These are phyloP conservation scores for Pseudozyma flocculosa DNA, from an alignment of 1,284 basidiomycete species.

Conservation along the genomic window DNA sequence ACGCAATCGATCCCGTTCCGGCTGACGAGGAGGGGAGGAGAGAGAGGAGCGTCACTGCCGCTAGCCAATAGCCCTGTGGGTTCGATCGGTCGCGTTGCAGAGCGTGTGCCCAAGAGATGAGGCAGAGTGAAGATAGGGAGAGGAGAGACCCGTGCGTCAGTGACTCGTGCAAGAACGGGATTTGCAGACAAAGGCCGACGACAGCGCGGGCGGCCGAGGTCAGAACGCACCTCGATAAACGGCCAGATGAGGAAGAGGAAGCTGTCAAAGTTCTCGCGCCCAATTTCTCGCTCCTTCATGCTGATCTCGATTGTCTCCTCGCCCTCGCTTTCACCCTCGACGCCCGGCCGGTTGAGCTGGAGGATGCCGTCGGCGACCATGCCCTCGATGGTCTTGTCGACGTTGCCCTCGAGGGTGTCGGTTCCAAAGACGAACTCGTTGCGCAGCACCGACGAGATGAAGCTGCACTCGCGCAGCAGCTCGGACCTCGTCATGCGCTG, in stretches of 20 bases:
- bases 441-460: constrained; percentile 55
- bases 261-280: constrained; percentile 55
- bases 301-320: constrained; percentile 15
- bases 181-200: neutral
- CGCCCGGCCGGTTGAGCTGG: constrained; percentile 5
- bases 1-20: too few species aligned
- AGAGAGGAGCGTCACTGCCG: constrained; percentile 55
- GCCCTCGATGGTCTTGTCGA: constrained; percentile 40
- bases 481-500: constrained; percentile 52
- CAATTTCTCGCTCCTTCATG: constrained; percentile 46
- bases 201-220: neutral
- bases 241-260: constrained; percentile 55
- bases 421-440: constrained; percentile 59
- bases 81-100: neutral
- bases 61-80: constrained; percentile 57
- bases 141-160: neutral
- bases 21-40: constrained; percentile 26
- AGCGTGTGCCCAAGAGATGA: constrained; percentile 33
- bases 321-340: constrained; percentile 10
- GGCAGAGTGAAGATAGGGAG: too few species aligned
- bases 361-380: constrained; percentile 33
- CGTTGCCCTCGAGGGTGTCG: constrained; percentile 54
- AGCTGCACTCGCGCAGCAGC: constrained; percentile 46
- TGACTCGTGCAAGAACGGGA: neutral
- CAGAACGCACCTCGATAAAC: constrained; percentile 30